phyloP scores from a whole-genome alignment of 2,329 filamentous ascomycete genomes.

The Aspergillus chevalieri region DNA sequence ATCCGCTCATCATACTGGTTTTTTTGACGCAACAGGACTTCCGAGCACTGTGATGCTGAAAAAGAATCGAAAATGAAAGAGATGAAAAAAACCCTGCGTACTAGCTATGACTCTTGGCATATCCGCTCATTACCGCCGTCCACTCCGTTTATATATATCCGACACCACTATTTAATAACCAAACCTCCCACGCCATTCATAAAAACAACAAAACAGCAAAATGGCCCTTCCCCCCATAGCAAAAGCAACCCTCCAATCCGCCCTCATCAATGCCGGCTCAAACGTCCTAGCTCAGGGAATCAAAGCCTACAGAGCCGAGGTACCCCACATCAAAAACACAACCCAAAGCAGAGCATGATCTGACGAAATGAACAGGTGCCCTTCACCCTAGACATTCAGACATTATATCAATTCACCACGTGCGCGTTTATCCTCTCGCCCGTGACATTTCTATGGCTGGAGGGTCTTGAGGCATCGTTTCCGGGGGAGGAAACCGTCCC shows the following conservation, averaged over 20 bases:
- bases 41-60: no score
- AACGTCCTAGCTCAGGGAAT: conserved; percentile 53
- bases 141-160: no score
- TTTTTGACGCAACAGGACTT: no score
- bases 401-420: conserved; percentile 51
- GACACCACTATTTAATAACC: no score
- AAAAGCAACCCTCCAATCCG: conserved; percentile 50
- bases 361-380: conserved; percentile 24
- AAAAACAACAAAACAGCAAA: neutral
- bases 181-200: neutral
- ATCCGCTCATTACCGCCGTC: no score
- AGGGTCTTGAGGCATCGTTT: conserved; percentile 49
- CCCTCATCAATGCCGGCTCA: conserved; percentile 47
- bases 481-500: conserved; percentile 38
- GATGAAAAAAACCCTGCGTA: no score
- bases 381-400: conserved; percentile 43
- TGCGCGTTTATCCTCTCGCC: conserved; percentile 51
- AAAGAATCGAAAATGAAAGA: no score
- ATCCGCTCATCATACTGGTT: no score
- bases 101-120: no score
- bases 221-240: conserved; percentile 43
- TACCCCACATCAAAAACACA: conserved; percentile 13
- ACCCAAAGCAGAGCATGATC: neutral
- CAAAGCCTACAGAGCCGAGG: conserved; percentile 43
- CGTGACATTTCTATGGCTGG: conserved; percentile 55